Base-by-base conservation (phyloP, 2,329 filamentous ascomycete species). In the Penicillium sp. region DNA sequence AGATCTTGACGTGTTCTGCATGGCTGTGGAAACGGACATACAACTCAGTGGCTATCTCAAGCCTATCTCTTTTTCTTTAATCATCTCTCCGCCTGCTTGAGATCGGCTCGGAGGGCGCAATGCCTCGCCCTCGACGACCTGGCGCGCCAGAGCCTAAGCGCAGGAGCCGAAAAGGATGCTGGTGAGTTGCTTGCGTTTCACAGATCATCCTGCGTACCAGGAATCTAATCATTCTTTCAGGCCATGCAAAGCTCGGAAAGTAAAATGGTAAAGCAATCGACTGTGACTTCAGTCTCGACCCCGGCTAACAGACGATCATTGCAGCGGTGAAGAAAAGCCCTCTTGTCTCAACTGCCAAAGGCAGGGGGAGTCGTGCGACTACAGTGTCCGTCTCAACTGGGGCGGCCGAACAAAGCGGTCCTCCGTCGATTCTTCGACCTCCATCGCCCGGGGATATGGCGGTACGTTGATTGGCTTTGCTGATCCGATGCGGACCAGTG, bases 351-450 rank as follows among this genome's bases (percentile, higher is more conserved):
- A 92, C 71, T 94, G 91, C 75, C 82, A 87, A 68, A 87, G 87
- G 63, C 87, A 88, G 65, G 87, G 87, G 62, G 89, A 92, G 72
- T 79, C 80, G 51, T 95, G 91, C 79, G 91, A 95, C 76, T 94
- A 93, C 74, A 91, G 87, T 69, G 90, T 94, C 68, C 85, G 89
- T 35, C 79, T 94, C 65, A 93, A 93, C 70, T 94, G 91, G 91
- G 88, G 89, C 62, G 90, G 90, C 4, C 84, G 90, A 59, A 83
- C 84, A 53, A 89, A 86, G 72, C 86, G 85, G 75, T 78, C 55
- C 78, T 81, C 66, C 64, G 76, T 66, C 70, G 79, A 73, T 52
- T 75, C 73, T 7, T 68, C 72, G 5, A 65, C 59, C 37, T 72
- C 74, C 25, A 68, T 68, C 51, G 70, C 72, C 14, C 71, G 67